These are phyloP conservation scores for Acanthamoeba royreba DNA, from an alignment of 208 protist species.

Conservation along the genomic window DNA sequence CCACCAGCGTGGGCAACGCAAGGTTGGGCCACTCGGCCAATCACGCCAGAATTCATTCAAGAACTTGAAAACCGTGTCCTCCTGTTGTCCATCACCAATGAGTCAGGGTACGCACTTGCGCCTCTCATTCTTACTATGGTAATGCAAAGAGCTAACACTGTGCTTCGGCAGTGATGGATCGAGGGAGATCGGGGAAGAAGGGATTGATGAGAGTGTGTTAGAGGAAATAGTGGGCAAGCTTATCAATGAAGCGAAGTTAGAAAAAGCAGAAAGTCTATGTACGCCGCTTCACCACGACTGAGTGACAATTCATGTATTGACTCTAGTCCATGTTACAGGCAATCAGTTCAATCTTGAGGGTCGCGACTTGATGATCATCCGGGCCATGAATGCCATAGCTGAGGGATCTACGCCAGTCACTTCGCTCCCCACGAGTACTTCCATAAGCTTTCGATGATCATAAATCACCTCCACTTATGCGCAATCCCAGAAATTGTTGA, in stretches of 20 bases:
- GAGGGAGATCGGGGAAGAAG: neutral
- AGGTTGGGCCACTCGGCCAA: neutral
- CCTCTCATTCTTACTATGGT: neutral
- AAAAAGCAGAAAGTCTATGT: constrained; percentile 21
- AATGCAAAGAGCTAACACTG: neutral
- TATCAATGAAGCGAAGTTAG: neutral
- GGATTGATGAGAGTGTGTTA: neutral
- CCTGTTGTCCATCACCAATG: neutral
- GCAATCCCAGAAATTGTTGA: neutral
- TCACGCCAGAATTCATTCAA: constrained; percentile 24
- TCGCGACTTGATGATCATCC: neutral
- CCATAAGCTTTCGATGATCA: neutral
- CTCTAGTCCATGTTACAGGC: neutral
- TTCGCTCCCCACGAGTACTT: neutral
- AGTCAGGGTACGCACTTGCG: neutral
- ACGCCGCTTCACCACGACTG: neutral
- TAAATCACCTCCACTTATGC: neutral
- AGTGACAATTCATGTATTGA: neutral
- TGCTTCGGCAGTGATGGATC: neutral
- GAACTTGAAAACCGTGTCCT: constrained; percentile 36
- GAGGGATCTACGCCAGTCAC: neutral
- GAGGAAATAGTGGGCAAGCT: constrained; percentile 10
- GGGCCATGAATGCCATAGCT: neutral
- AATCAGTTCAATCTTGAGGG: constrained; percentile 14
- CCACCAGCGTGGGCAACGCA: neutral